Percentiles rank a stretch among this genome's conserved stretches.
These are phyloP conservation scores for Chytridium lagenaria DNA, from an alignment of 371 early-diverging fungal species.

Conservation along the genomic window DNA sequence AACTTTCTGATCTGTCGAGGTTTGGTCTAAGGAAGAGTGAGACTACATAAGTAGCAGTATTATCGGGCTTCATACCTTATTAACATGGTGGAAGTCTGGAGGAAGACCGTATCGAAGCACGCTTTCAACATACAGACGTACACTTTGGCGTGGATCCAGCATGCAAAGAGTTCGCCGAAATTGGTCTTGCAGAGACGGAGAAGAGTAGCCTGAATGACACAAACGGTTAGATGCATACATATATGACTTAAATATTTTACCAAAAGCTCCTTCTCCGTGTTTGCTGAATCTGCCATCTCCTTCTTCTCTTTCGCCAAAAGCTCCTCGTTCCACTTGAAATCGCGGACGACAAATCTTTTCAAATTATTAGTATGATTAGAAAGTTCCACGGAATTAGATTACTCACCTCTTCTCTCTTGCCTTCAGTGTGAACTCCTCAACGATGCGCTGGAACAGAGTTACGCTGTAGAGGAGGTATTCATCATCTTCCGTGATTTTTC, in stretches of 20 bases:
- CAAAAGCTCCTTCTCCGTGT: constrained; percentile 81
- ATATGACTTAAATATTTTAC: constrained; percentile 42
- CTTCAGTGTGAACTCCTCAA: constrained; percentile 87
- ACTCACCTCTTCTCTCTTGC: constrained; percentile 88
- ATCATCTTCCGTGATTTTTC: constrained; percentile 88
- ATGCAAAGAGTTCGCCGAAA: constrained; percentile 89
- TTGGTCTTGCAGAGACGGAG: constrained; percentile 87
- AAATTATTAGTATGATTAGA: too few species aligned
- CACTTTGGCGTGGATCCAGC: constrained; percentile 93
- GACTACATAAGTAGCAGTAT: background rate
- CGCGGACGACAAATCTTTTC: constrained; percentile 94
- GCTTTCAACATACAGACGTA: constrained; percentile 94
- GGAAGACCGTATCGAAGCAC: constrained; percentile 96
- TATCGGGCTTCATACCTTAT: constrained; percentile 67
- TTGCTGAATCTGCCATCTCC: constrained; percentile 72
- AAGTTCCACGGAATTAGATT: too few species aligned
- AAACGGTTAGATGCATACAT: background rate
- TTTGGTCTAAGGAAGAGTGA: constrained; percentile 55
- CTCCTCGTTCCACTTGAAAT: too few species aligned
- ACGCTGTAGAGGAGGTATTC: constrained; percentile 93
- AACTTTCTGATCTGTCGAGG: constrained; percentile 79
- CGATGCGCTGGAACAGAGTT: constrained; percentile 84
- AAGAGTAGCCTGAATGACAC: constrained; percentile 66
- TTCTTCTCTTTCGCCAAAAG: constrained; percentile 77
- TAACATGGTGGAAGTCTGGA: constrained; percentile 88